Base-by-base conservation (phyloP, 108 stramenopile genomes). In the Skeletonema tropicum region DNA sequence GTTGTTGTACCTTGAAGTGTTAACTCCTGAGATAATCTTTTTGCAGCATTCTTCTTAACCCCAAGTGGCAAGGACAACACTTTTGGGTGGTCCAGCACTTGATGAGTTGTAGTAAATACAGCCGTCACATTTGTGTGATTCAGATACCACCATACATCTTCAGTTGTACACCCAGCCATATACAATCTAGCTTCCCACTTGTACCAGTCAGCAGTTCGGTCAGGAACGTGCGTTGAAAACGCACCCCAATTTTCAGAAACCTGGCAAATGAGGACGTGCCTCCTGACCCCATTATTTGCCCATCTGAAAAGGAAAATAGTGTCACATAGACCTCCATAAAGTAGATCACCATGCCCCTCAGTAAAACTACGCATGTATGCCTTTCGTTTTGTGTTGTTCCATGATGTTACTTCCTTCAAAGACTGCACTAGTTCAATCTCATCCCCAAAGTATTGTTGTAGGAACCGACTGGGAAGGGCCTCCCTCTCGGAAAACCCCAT, bases 231-330 rank as follows among this genome's bases (percentile, higher is more conserved):
- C 6, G 60, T 26, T 7, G 79, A 81, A 41, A 88, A 80, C 5
- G 66, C 82, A 13, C 87, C 87, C 74, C 79, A 80, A 60, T 88
- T 85, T 63, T 80, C 85, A 63, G 85, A 76, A 13, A 83, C 41
- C 38, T 69, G 63, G 3, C 67, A 49, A 1, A 88, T 12, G 25
- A 83, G 60, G 10, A 85, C 83, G 39, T 86, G 87, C 45, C 71
- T 77, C 59, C 70, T 77, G 49, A 69, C 21, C 15, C 41, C 76
- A n/a, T n/a, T n/a, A 7, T 42, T 68, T 7, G 60, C 33, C 68
- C 1, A 26, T 12, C n/a, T 1, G 33, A 71, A 72, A 1, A 31
- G 0, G 32, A n/a, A n/a, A 31, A 62, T 29, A 1, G 59, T 59
- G 8, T 46, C 60, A 36, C 71, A 60, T 21, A 62, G 11, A 13